These are phyloP conservation scores for Aspergillus sparsus DNA, from an alignment of 495 filamentous ascomycete species.

Conservation along the genomic window DNA sequence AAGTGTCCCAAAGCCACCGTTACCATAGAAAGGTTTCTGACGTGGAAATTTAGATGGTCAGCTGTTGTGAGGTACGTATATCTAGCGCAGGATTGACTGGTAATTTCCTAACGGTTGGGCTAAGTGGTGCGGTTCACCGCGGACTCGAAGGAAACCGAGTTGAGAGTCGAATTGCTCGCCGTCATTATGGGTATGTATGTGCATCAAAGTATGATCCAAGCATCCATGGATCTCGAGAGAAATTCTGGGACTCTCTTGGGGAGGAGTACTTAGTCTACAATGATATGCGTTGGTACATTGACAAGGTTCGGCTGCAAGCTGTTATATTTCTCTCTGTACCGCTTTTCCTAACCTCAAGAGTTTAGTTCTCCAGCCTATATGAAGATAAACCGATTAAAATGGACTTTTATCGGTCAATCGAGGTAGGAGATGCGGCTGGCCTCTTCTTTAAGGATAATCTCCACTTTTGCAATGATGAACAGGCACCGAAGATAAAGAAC, in stretches of 20 bases:
- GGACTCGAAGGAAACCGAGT: constrained; percentile 45
- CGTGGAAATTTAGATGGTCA: constrained; percentile 26
- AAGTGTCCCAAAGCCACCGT: constrained; percentile 27
- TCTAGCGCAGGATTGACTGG: not conserved
- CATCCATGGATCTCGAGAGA: not conserved
- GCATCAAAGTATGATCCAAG: constrained; percentile 36
- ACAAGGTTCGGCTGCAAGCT: constrained; percentile 25
- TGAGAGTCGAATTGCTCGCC: constrained; percentile 48
- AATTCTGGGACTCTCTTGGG: constrained; percentile 17
- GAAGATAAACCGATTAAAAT: constrained; percentile 15
- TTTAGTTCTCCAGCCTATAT: constrained; percentile 12
- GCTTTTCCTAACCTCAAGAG: constrained; percentile 8
- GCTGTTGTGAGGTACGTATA: constrained; percentile 31
- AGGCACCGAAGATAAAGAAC: constrained; percentile 5
- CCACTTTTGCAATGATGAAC: constrained; percentile 13
- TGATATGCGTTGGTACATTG: constrained; percentile 39
- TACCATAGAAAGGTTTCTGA: not conserved
- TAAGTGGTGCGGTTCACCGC: constrained; percentile 48
- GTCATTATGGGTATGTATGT: constrained; percentile 49
- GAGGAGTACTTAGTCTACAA: constrained; percentile 22
- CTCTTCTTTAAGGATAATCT: not conserved
- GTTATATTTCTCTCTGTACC: not conserved
- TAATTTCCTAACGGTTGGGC: constrained; percentile 36
- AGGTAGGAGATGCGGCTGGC: not conserved
- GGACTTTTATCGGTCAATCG: not conserved